A percentile compares a stretch with the other conserved stretches of the same genome.
Conservation (phyloP, 2,329 filamentous ascomycete genomes). For the Apiospora koreana region DNA sequence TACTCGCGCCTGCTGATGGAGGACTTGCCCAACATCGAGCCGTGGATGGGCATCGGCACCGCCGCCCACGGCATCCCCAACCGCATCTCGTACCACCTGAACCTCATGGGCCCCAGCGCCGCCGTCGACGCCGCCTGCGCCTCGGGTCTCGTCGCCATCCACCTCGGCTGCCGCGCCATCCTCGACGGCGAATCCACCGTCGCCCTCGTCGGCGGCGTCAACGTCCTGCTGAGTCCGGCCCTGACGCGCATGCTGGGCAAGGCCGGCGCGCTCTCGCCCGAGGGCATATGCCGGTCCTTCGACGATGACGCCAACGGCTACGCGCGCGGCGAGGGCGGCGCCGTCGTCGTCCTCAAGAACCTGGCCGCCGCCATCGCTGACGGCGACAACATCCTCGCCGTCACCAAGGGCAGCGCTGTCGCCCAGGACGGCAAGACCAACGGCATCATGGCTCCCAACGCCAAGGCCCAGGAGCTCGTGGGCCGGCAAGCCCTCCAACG, state of each 20-base stretch:
- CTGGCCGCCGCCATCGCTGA: conserved; percentile 52
- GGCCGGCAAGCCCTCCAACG: conserved; percentile 29
- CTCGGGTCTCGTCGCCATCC: conserved; percentile 35
- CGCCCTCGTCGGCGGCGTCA: conserved; percentile 41
- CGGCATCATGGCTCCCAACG: conserved; percentile 37
- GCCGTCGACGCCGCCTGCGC: conserved; percentile 40
- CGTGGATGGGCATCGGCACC: conserved; percentile 42
- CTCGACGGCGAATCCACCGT: conserved; percentile 31
- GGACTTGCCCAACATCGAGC: conserved; percentile 37
- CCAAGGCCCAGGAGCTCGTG: conserved; percentile 31
- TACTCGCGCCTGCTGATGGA: conserved; percentile 37
- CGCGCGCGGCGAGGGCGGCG: conserved; percentile 52
- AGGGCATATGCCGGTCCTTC: conserved; percentile 49
- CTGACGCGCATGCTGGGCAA: conserved; percentile 24
- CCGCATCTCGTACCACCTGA: conserved; percentile 37
- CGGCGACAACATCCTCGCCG: conserved; percentile 38
- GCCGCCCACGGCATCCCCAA: conserved; percentile 37
- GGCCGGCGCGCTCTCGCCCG: conserved; percentile 43
- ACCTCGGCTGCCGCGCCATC: conserved; percentile 34
- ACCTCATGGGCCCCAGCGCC: conserved; percentile 36
- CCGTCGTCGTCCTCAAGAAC: conserved; percentile 50
- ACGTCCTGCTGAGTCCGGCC: conserved; percentile 34
- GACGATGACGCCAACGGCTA: conserved; percentile 54
- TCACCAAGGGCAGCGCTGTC: conserved; percentile 32
- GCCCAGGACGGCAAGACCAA: conserved; percentile 33